Evolutionary conservation across 1,284 basidiomycete species (phyloP).

Genomic region (Bothia castanella): DNA sequence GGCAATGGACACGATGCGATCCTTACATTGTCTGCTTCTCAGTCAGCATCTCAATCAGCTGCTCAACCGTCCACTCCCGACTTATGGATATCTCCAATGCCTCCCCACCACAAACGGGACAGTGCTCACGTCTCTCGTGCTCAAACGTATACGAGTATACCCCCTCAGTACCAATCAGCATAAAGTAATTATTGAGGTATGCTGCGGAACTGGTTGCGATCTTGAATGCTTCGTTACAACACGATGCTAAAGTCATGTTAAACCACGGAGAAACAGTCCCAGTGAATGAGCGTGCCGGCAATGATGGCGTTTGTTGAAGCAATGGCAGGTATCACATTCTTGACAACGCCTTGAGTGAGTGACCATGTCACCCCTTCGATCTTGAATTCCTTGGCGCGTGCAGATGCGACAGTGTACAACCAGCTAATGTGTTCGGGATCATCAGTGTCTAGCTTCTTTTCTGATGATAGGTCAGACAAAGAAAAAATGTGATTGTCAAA

Average conservation of each 20-base stretch:
- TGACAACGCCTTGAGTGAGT: slow-evolving; percentile 96
- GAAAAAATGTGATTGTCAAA: neutral
- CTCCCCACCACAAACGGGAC: slow-evolving; percentile 96
- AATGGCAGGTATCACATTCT: slow-evolving; percentile 99
- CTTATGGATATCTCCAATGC: slow-evolving; percentile 67
- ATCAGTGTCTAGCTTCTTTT: slow-evolving; percentile 94
- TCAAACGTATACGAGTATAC: slow-evolving; percentile 98
- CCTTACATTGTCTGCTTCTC: slow-evolving; percentile 86
- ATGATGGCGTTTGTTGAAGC: slow-evolving; percentile 97
- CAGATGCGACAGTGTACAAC: slow-evolving; percentile 79
- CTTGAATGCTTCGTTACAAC: slow-evolving; percentile 99
- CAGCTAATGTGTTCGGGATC: slow-evolving; percentile 96
- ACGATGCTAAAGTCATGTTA: slow-evolving; percentile 65
- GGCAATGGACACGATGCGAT: neutral
- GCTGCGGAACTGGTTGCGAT: slow-evolving; percentile 94
- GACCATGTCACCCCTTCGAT: slow-evolving; percentile 99
- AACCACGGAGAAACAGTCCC: neutral
- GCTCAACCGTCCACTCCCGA: slow-evolving; percentile 74
- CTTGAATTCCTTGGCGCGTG: slow-evolving; percentile 87
- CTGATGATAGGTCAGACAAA: slow-evolving; percentile 39
- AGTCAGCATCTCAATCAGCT: slow-evolving; percentile 79
- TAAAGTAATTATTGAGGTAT: slow-evolving; percentile 97
- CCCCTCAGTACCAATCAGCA: slow-evolving; percentile 93
- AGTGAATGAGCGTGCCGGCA: slow-evolving; percentile 54
- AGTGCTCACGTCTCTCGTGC: slow-evolving; percentile 88